These are phyloP conservation scores for Wickerhamiella kurtzmanii DNA, from an alignment of 805 yeast genomes.

Conservation along the genomic window DNA sequence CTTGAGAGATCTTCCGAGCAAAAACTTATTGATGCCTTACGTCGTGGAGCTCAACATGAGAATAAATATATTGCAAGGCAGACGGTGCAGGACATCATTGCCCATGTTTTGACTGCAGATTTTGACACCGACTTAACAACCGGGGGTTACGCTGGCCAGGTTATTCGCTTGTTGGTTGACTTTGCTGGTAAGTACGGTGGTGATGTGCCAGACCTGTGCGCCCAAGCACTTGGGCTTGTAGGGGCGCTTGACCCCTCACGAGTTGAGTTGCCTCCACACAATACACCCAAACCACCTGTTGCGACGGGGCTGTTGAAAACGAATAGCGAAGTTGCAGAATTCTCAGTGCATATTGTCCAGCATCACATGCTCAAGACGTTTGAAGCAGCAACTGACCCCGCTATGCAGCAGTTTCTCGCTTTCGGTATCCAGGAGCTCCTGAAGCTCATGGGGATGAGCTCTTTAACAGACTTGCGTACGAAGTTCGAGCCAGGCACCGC, in stretches of 20 bases:
- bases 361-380: slow-evolving; percentile 66
- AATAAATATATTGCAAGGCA: slow-evolving; percentile 15
- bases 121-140: not conserved
- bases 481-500: not conserved
- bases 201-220: slow-evolving; percentile 27
- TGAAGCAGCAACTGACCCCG: slow-evolving; percentile 82
- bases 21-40: not conserved
- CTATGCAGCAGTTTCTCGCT: slow-evolving; percentile 69
- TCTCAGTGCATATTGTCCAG: slow-evolving; percentile 53
- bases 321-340: slow-evolving; percentile 45
- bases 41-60: slow-evolving; percentile 1
- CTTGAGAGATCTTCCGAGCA: not conserved
- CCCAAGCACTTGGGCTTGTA: slow-evolving; percentile 56
- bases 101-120: slow-evolving; percentile 7
- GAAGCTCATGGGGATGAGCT: slow-evolving; percentile 27
- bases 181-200: not conserved
- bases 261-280: slow-evolving; percentile 33
- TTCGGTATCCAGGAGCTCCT: slow-evolving; percentile 80
- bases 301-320: slow-evolving; percentile 33
- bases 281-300: slow-evolving; percentile 22
- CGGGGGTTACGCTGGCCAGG: not conserved
- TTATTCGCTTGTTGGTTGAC: not conserved
- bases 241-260: slow-evolving; percentile 64
- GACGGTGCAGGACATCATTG: slow-evolving; percentile 15
- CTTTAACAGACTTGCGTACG: not conserved